Base-by-base conservation (phyloP, 2,329 filamentous ascomycete genomes). In the Remersonia thermophila region DNA sequence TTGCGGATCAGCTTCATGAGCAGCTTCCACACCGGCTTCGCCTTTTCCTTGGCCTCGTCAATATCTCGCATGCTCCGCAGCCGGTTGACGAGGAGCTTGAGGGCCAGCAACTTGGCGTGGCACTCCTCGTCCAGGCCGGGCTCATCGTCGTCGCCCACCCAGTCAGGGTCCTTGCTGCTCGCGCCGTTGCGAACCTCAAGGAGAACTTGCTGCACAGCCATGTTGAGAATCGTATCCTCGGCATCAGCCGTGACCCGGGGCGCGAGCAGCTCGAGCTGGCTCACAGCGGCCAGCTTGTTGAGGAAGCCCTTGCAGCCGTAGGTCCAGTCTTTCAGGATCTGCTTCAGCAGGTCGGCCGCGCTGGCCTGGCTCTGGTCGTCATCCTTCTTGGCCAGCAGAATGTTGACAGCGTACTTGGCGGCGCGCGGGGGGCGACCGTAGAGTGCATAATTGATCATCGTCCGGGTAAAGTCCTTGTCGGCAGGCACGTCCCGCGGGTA, bases 371-470 rank as follows among this genome's bases (percentile, higher is more conserved):
- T 81, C 55, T 84, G 91, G 47, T 87, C 77, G 15, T 75, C 69
- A 23, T 23, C 20, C 31, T 67, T 66, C 48, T 78, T 79, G 26
- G 83, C 78, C 58, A 94, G 75, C 36, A 98, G 68, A 45, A 98
- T 86, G 18, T 84, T 87, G 33, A 96, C 77, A 0, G 91, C 91
- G 60, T 96, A 86, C 58, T 98, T 98, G 15, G 89, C 84, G 7
- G 84, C 83, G 53, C 80, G 79, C 9, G 83, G 73, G 2, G 87
- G 89, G 16, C 72, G 72, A 15, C 89, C 89, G 51, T 83, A 82
- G 14, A 89, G 68, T 2, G 87, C 83, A 56, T 91, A 96, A 48
- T 74, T 80, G 42, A 80, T 76, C 55, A 98, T 70, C 1, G 85
- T 80, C 51, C 91, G 77, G 23, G 77, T 67, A 49, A 96, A 89